Evolutionary conservation across 192 early-diverging fungal species (phyloP).

Genomic region (Funneliformis geosporum): DNA sequence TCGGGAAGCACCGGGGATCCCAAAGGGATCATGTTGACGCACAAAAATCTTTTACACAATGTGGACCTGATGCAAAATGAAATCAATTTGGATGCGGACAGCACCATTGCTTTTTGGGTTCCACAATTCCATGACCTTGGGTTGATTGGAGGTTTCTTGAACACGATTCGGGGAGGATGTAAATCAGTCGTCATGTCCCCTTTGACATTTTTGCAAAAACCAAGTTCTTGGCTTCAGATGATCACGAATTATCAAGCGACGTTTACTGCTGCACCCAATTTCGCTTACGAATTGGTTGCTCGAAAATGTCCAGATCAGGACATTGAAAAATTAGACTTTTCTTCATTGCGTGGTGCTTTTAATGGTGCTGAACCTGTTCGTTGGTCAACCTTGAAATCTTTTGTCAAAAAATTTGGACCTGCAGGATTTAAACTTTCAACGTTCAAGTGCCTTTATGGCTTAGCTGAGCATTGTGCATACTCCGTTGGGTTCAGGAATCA

Average conservation of each 20-base stretch:
- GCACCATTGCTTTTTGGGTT: constrained; percentile 21
- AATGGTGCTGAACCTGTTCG: constrained; percentile 30
- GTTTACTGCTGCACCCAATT: constrained; percentile 26
- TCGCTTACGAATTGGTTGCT: constrained; percentile 26
- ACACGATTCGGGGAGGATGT: constrained; percentile 21
- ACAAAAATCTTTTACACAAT: constrained; percentile 19
- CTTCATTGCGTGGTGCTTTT: constrained; percentile 22
- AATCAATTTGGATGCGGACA: not conserved
- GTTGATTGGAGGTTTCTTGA: constrained; percentile 22
- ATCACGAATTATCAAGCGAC: constrained; percentile 20
- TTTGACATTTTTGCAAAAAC: constrained; percentile 24
- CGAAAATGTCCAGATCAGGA: not conserved
- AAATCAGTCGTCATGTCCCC: constrained; percentile 25
- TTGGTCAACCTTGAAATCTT: constrained; percentile 19
- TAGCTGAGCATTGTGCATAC: constrained; percentile 29
- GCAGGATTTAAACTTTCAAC: constrained; percentile 28
- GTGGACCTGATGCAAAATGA: constrained; percentile 26
- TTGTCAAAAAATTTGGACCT: not conserved
- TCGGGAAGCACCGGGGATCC: constrained; percentile 29
- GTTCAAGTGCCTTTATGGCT: constrained; percentile 26
- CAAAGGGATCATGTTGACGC: constrained; percentile 19
- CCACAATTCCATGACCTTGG: constrained; percentile 30
- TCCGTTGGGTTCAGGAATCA: constrained; percentile 12
- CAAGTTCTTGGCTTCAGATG: constrained; percentile 33
- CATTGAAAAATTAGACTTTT: not conserved